phyloP scores from a whole-genome alignment of 345 rosid species.

The Eucalyptus globulus region DNA sequence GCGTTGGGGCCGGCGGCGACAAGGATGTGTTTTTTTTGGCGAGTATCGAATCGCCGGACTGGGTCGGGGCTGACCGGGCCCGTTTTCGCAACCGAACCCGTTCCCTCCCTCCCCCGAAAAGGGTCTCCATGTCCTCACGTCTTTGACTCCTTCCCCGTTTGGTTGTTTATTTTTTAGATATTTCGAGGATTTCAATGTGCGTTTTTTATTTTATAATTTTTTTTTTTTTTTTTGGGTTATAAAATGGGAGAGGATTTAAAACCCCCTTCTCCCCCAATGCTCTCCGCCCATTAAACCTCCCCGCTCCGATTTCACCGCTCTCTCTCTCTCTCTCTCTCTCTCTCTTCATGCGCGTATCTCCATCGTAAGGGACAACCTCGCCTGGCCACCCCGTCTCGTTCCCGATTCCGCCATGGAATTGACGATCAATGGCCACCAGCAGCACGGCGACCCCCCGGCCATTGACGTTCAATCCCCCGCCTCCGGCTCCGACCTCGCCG shows the following conservation, averaged over 20 bases:
- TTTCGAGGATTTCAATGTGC: background rate
- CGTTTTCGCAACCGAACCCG: background rate
- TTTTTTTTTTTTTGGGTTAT: background rate
- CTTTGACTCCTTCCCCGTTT: background rate
- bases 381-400: background rate
- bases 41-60: background rate
- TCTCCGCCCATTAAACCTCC: constrained; percentile 1
- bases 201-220: background rate
- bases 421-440: background rate
- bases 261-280: background rate
- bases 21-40: background rate
- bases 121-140: background rate
- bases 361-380: background rate
- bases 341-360: background rate
- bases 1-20: background rate
- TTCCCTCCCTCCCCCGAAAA: background rate
- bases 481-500: background rate
- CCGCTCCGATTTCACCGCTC: constrained; percentile 1
- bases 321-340: background rate
- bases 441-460: background rate
- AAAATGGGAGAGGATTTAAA: background rate
- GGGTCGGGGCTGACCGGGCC: background rate
- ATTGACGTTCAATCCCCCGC: background rate
- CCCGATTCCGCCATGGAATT: background rate
- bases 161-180: background rate